These are phyloP conservation scores for Pleoardoris graminearum DNA, from an alignment of 2,329 filamentous ascomycete species.

Conservation along the genomic window DNA sequence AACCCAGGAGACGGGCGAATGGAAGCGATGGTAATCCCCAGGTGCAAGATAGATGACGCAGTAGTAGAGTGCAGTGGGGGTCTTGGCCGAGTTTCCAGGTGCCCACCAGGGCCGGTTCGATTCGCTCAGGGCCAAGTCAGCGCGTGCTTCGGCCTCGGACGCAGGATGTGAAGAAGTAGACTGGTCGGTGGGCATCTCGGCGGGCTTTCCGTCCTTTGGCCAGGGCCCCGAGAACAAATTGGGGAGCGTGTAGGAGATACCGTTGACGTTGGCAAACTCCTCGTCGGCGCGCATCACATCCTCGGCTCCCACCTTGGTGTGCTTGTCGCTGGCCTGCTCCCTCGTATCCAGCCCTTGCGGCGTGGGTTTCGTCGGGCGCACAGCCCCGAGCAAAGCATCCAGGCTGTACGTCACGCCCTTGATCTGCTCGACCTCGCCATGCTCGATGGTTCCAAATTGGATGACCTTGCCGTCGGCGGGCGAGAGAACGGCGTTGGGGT, in stretches of 20 bases:
- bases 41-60: slow-evolving; percentile 94
- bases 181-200: slow-evolving; percentile 68
- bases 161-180: slow-evolving; percentile 67
- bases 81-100: slow-evolving; percentile 40
- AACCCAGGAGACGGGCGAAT: slow-evolving; percentile 93
- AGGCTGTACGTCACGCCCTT: slow-evolving; percentile 98
- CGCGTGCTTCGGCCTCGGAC: slow-evolving; percentile 82
- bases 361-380: slow-evolving; percentile 50
- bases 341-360: slow-evolving; percentile 43
- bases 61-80: slow-evolving; percentile 78
- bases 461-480: slow-evolving; percentile 90
- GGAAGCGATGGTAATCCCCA: slow-evolving; percentile 97
- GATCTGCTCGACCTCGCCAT: slow-evolving; percentile 95
- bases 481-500: slow-evolving; percentile 77
- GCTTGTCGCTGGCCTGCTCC: slow-evolving; percentile 26
- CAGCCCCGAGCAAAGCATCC: slow-evolving; percentile 79
- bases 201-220: slow-evolving; percentile 47
- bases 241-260: slow-evolving; percentile 92
- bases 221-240: slow-evolving; percentile 76
- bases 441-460: slow-evolving; percentile 88
- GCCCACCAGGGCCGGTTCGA: slow-evolving; percentile 58
- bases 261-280: slow-evolving; percentile 92
- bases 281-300: slow-evolving; percentile 78
- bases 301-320: slow-evolving; percentile 50
- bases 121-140: slow-evolving; percentile 75